Base-by-base conservation (phyloP, 2,329 filamentous ascomycete species). In the Thelonectria discophora region DNA sequence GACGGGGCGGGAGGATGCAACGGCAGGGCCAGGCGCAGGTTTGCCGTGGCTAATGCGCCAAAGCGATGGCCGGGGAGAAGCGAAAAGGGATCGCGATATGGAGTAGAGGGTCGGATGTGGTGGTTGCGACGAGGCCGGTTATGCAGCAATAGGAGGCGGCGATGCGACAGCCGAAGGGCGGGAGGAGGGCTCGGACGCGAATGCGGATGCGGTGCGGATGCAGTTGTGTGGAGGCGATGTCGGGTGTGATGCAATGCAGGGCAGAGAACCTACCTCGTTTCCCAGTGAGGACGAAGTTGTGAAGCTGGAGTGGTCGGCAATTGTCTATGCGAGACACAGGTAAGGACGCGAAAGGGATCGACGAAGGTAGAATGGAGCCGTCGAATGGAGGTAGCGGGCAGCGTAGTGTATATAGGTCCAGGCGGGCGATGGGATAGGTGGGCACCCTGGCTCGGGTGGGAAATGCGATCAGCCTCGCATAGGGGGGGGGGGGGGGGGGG, bases 381-480 rank as follows among this genome's bases (percentile, higher is more conserved):
- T 49, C 45, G 54, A 37, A 61, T 55, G 51, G 34, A 54, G 42
- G 54, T 37, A 57, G 52, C 46, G 48, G 45, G 37, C 58, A 24
- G 47, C 47, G 53, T 51, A 34, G 52, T 55, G 58, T 48, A 51
- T 59, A 49, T 37, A 24, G 21, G 54, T 51, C 54, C 49, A 27
- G 54, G 20, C 43, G 15, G 58, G 40, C 34, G 52, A 60, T 51
- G 34, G 50, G 56, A 59, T 59, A 69, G 66, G 64, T 52, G 62
- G 62, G 67, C 67, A 71, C 69, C 69, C 69, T 67, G 54, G 64
- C 49, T 59, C 45, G 63, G 66, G 59, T 63, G 60, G 68, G 63
- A 30, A 58, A 56, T 70, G 64, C 66, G 69, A 71, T 71, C 69
- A 70, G 67, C 69, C 69, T 71, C 69, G 69, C 69, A 71, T 71